Evolutionary conservation across 768 basidiomycete species (phyloP), one percentile per base, ranked within the genome.

Genomic region (Russula emetica): DNA sequence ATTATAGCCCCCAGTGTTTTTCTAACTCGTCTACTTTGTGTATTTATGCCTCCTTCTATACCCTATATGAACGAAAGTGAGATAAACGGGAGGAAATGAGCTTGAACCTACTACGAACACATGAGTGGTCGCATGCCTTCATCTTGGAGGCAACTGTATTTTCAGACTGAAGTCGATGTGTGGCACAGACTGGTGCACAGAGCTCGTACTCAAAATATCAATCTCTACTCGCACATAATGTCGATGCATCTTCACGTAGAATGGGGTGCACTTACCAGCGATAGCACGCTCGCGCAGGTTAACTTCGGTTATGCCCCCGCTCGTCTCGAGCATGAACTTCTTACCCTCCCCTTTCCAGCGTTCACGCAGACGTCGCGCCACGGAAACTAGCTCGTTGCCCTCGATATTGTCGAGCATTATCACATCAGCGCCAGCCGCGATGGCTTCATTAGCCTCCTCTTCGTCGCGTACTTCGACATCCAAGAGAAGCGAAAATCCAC

Each of bases 381-480:
- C 86, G 38, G 72, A 76, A 11, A 83, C 80, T 49, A 98, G 78
- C 69, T 87, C 81, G 2, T 79, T 78, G 2, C 92, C 94, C 70
- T 90, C 86, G 54, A 97, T 88, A 24, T 47, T 47, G 11, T 47
- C 45, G 22, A 47, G 45, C 45, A 74, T 97, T 96, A 98, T 80
- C 55, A 98, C 85, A 73, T 98, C 92, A 28, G 92, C 94, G 4
- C 97, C 97, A 7, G 95, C 95, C 16, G 86, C 85, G 70, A 99
- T 94, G n/a, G 97, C 97, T 77, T 98, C 94, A 71, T 95, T 87
- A 13, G 94, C 97, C 73, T 97, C 95, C 22, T 80, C 87, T 75
- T 93, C 88, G 7, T 88, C 87, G 49, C 84, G 81, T 28, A 96
- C 95, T 75, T 99, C 97, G 34, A 98, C 94, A 66, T 98, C 49